Evolutionary conservation across 352 stramenopile species (phyloP).

Genomic region (Blastocystis sp.): DNA sequence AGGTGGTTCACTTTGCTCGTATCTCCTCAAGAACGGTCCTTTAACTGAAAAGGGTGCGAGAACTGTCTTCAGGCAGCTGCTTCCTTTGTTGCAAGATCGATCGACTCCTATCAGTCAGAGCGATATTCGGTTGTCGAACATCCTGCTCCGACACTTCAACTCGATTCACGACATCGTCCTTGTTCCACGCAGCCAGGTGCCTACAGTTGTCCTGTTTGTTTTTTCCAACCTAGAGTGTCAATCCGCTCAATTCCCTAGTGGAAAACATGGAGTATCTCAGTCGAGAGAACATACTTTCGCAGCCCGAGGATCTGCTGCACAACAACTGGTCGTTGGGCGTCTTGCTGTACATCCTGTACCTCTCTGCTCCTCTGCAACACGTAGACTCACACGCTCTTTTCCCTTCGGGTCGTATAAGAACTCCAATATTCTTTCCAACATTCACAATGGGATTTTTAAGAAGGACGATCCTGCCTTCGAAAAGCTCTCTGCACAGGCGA

Average conservation of each 20-base stretch:
- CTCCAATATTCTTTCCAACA: not conserved
- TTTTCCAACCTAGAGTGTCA: not conserved
- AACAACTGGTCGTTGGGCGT: conserved; percentile 5
- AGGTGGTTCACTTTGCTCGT: not conserved
- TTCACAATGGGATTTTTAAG: not conserved
- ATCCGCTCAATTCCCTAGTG: not conserved
- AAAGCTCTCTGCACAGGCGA: not conserved
- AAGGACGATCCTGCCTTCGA: not conserved
- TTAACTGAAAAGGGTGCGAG: not conserved
- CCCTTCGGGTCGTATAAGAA: not conserved
- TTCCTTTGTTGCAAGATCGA: not conserved
- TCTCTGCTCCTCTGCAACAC: not conserved
- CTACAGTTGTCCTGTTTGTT: not conserved
- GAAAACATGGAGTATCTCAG: not conserved
- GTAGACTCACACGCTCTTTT: conserved; percentile 24
- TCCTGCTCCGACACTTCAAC: not conserved
- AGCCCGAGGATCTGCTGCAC: not conserved
- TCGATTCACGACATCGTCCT: not conserved
- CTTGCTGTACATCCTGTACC: not conserved
- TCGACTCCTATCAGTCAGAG: not conserved
- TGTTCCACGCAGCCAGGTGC: not conserved
- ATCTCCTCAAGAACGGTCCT: not conserved
- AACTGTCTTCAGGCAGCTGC: not conserved
- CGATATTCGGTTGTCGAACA: not conserved
- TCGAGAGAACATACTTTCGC: not conserved